phyloP scores from a whole-genome alignment of 2,329 filamentous ascomycete genomes.

The Scedosporium dehoogii region DNA sequence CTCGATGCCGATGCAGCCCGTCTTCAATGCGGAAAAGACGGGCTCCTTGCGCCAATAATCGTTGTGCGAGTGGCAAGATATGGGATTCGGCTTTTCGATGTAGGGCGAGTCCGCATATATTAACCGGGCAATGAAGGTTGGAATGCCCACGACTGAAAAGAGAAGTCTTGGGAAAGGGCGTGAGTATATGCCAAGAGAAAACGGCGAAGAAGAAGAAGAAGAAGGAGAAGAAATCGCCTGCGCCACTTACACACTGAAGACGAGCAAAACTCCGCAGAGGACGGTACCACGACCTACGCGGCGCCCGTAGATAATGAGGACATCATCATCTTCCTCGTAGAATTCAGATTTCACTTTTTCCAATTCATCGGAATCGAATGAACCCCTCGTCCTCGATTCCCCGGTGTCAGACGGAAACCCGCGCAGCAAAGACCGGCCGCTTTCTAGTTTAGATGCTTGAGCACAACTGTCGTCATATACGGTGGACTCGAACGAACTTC shows the following conservation, averaged over 20 bases:
- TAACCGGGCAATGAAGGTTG: background rate
- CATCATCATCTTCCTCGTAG: background rate
- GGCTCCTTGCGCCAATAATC: conserved; percentile 59
- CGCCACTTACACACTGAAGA: background rate
- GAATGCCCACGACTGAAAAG: conserved; percentile 6
- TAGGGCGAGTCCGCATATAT: conserved; percentile 1
- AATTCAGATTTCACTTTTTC: background rate
- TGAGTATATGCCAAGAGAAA: background rate
- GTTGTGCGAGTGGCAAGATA: conserved; percentile 58
- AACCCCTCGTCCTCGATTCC: too few relatives aligned
- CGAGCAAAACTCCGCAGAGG: background rate
- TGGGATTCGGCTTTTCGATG: conserved; percentile 24
- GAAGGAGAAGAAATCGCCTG: background rate
- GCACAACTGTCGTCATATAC: background rate
- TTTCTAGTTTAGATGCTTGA: conserved; percentile 5
- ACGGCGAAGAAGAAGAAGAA: background rate
- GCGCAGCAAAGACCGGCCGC: background rate
- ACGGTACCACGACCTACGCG: background rate
- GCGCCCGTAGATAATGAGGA: background rate
- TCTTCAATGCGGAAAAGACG: conserved; percentile 49
- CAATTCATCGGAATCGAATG: background rate
- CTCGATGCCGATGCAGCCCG: conserved; percentile 55
- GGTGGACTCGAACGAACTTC: conserved; percentile 7
- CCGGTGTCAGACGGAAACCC: background rate
- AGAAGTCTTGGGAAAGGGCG: conserved; percentile 2